phyloP scores from a whole-genome alignment of 2,329 filamentous ascomycete species.

The Fonsecaea erecta region DNA sequence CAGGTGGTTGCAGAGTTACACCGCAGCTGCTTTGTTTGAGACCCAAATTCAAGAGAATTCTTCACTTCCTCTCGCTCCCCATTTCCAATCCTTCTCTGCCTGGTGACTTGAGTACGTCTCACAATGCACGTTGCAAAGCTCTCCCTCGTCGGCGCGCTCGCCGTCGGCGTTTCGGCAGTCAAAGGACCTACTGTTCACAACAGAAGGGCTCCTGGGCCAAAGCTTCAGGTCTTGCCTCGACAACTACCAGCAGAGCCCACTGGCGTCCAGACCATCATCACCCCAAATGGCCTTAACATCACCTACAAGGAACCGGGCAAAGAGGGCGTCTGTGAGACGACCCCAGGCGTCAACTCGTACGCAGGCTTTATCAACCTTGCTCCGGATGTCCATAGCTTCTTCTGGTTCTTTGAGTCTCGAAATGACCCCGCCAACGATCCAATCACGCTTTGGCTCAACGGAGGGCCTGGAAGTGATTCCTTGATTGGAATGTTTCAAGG shows the following conservation, averaged over 20 bases:
- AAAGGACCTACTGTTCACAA: conserved; percentile 31
- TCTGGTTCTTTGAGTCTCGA: conserved; percentile 63
- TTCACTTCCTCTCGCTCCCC: background rate
- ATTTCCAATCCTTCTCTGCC: background rate
- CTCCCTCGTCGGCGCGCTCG: conserved; percentile 17
- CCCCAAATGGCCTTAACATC: conserved; percentile 55
- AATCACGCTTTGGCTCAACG: conserved; percentile 51
- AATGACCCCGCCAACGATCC: conserved; percentile 54
- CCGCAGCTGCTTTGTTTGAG: background rate
- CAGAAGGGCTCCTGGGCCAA: conserved; percentile 26
- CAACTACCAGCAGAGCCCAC: conserved; percentile 46
- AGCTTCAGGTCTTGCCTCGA: conserved; percentile 37
- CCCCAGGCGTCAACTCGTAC: conserved; percentile 61
- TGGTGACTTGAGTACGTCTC: background rate
- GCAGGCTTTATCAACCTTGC: conserved; percentile 61
- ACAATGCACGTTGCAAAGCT: conserved; percentile 18
- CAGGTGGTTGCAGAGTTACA: conserved; percentile 7
- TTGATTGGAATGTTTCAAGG: conserved; percentile 50
- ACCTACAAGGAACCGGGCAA: conserved; percentile 64
- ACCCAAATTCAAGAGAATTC: background rate
- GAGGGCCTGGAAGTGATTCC: conserved; percentile 49
- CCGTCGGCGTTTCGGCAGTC: conserved; percentile 18
- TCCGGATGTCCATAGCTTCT: conserved; percentile 57
- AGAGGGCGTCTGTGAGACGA: conserved; percentile 57
- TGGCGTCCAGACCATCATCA: conserved; percentile 46